phyloP scores from a whole-genome alignment of 108 stramenopile species.

The Cyclostephanos tholiformis region DNA sequence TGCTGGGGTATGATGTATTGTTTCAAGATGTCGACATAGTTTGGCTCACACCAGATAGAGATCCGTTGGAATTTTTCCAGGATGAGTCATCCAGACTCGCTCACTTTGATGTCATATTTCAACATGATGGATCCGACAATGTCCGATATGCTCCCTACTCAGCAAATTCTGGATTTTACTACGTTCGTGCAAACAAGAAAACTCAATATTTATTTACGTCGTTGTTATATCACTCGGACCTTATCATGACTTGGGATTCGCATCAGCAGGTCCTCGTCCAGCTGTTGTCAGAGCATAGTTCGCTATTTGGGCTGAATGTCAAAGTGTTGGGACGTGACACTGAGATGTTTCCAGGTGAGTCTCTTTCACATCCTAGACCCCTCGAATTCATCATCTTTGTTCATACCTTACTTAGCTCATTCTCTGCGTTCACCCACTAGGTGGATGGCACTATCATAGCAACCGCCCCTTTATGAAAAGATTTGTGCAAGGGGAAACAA shows the following conservation, averaged over 20 bases:
- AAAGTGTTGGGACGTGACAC: slow-evolving; percentile 64
- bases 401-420: not conserved
- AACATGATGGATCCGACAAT: slow-evolving; percentile 80
- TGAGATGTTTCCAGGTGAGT: slow-evolving; percentile 60
- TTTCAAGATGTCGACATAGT: slow-evolving; percentile 87
- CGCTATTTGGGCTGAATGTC: slow-evolving; percentile 70
- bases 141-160: slow-evolving; percentile 63
- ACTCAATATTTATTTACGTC: slow-evolving; percentile 73
- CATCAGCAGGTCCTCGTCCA: slow-evolving; percentile 78
- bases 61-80: slow-evolving; percentile 42
- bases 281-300: slow-evolving; percentile 70
- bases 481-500: slow-evolving; percentile 43
- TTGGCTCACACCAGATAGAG: slow-evolving; percentile 12
- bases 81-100: slow-evolving; percentile 23
- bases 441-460: slow-evolving; percentile 57
- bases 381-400: not conserved
- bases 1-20: slow-evolving; percentile 79
- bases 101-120: slow-evolving; percentile 64
- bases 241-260: slow-evolving; percentile 59
- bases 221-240: slow-evolving; percentile 64
- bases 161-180: slow-evolving; percentile 90
- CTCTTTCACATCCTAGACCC: not conserved
- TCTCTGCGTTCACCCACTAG: not conserved
- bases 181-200: slow-evolving; percentile 64
- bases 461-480: slow-evolving; percentile 49